Conservation (phyloP, 129 eudicot genomes). For the Logfia minima region DNA sequence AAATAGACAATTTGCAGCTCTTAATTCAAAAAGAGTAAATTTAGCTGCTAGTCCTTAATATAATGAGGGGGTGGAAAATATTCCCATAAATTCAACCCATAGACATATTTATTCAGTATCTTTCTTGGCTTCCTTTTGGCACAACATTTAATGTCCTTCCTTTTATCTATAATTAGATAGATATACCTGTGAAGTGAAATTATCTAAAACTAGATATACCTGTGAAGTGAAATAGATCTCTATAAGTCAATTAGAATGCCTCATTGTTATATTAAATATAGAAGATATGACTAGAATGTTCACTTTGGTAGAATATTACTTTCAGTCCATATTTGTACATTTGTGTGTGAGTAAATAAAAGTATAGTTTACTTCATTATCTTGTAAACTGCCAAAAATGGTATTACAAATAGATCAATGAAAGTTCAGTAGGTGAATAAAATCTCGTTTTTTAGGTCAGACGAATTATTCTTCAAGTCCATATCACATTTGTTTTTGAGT, state of each 20-base stretch:
- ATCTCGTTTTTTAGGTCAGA: not conserved
- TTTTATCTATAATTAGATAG: not conserved
- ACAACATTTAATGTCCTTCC: not conserved
- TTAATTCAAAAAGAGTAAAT: not conserved
- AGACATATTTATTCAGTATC: not conserved
- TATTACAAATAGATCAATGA: not conserved
- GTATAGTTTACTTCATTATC: not conserved
- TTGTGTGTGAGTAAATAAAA: not conserved
- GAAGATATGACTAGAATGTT: not conserved
- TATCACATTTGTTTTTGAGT: constrained; percentile 3
- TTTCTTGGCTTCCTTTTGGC: not conserved
- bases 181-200: not conserved
- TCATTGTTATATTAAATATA: not conserved
- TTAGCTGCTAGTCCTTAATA: not conserved
- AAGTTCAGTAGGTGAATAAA: not conserved
- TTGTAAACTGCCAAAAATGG: not conserved
- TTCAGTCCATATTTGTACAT: not conserved
- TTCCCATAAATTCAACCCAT: not conserved
- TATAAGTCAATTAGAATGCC: not conserved
- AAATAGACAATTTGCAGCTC: not conserved
- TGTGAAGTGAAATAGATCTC: not conserved
- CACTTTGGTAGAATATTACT: not conserved
- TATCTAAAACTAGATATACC: not conserved
- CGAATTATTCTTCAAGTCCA: not conserved
- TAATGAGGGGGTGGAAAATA: not conserved